A percentile compares a stretch with the other conserved stretches of the same genome.
Evolutionary conservation across 176 grass and related monocot genomes (phyloP).

Genomic region (Oropetium thomaeum): DNA sequence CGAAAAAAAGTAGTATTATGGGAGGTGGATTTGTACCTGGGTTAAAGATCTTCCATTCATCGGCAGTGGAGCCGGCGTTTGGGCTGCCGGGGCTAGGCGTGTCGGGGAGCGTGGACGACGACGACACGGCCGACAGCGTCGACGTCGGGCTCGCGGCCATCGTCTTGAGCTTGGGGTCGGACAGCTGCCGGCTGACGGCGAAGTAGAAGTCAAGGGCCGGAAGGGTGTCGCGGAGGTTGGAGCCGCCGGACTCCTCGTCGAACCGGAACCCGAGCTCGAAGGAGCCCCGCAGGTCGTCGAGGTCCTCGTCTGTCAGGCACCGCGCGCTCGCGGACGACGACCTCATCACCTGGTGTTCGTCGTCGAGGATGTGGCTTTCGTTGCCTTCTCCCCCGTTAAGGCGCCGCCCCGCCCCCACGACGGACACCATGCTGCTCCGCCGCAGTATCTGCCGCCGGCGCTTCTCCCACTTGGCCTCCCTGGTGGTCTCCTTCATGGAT

Average conservation of each 20-base stretch:
- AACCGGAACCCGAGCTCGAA: conserved; percentile 53
- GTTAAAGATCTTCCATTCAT: conserved; percentile 37
- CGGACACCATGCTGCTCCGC: background rate
- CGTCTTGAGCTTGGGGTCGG: conserved; percentile 32
- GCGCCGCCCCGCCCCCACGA: background rate
- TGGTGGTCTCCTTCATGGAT: conserved; percentile 49
- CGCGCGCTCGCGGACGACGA: background rate
- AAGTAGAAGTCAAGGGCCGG: conserved; percentile 53
- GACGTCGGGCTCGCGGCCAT: conserved; percentile 20
- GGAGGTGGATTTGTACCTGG: background rate
- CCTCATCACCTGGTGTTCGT: background rate
- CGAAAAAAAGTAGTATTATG: background rate
- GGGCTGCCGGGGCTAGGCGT: conserved; percentile 24
- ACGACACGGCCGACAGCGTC: conserved; percentile 17
- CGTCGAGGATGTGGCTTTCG: background rate
- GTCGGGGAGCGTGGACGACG: conserved; percentile 27
- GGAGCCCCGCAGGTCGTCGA: conserved; percentile 44
- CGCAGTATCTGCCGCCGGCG: conserved; percentile 25
- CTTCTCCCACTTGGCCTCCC: conserved; percentile 50
- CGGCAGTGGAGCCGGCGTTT: background rate
- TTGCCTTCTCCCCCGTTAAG: background rate
- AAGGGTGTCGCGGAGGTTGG: conserved; percentile 39
- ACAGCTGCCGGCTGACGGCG: conserved; percentile 39
- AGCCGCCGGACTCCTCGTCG: conserved; percentile 34
- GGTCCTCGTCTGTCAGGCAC: conserved; percentile 46